These are phyloP conservation scores for Silene uniflora DNA, from an alignment of 148 eudicot species.

Conservation along the genomic window DNA sequence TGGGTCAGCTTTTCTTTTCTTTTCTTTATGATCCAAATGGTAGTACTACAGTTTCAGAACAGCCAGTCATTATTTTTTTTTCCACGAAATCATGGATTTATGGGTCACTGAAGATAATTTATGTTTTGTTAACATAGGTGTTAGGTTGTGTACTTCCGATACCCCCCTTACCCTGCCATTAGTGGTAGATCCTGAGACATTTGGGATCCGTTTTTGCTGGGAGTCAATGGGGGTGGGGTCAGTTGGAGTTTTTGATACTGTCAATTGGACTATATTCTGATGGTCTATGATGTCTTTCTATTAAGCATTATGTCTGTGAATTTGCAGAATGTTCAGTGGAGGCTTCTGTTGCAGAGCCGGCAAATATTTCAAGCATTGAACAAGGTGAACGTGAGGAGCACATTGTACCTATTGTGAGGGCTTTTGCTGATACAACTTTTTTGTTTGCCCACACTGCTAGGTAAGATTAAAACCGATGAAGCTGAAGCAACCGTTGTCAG, in stretches of 20 bases:
- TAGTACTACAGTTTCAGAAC: not conserved
- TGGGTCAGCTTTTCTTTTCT: no score
- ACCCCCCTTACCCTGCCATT: no score
- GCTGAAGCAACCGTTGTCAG: constrained; percentile 22
- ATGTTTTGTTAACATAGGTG: no score
- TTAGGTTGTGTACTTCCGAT: no score
- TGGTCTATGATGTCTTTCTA: not conserved
- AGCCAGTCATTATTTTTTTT: not conserved
- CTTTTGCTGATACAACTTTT: constrained; percentile 18
- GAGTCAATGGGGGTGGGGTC: no score
- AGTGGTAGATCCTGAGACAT: no score
- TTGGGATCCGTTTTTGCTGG: no score
- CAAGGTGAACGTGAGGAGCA: constrained; percentile 13
- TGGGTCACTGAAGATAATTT: no score
- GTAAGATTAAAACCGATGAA: constrained; percentile 15
- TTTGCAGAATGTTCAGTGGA: constrained; percentile 12
- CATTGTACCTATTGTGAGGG: constrained; percentile 12
- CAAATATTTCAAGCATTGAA: constrained; percentile 15
- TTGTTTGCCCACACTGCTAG: constrained; percentile 16
- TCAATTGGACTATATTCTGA: not conserved
- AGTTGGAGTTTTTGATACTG: not conserved
- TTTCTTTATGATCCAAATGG: no score
- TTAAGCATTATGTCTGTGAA: not conserved
- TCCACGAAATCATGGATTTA: not conserved
- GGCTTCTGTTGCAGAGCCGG: constrained; percentile 13